Base-by-base conservation (phyloP, 2,329 filamentous ascomycete species). In the Hymenoscyphus repandus region DNA sequence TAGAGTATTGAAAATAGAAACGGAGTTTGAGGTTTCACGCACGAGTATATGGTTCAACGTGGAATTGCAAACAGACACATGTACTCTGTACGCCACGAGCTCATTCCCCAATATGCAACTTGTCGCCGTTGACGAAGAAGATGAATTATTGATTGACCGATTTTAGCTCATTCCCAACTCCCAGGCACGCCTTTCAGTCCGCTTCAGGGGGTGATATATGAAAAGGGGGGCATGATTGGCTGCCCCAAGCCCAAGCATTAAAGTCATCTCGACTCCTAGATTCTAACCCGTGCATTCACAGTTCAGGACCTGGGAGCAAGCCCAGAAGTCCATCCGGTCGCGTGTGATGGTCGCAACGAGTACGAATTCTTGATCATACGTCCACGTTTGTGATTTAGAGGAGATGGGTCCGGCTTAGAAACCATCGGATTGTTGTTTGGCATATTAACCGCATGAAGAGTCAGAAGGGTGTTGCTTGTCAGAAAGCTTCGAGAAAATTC, bases 401-500 rank as follows among this genome's bases (percentile, higher is more conserved):
- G 22, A 27, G 22, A 27, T 27, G 22, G 22, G 7, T 30, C 22
- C n/a, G 17, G 31, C 31, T 30, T 20, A 42, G 31, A 13, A 20
- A 30, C 17, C 31, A 22, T 7, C 22, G 17, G n/a, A 13, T 15
- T 6, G 20, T 6, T 15, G 12, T 13, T 6, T 36, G 42, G 22
- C 11, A 41, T 17, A 4, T 22, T 12, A 20, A 20, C 22, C 45
- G n/a, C 18, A 47, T 39, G 18, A 30, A 37, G 34, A 17, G 32
- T 42, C 20, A n/a, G 34, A 50, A 40, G 42, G 42, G 37, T 50
- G 20, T 45, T 50, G 42, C 48, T 45, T 50, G 48, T 15, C 9
- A 6, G 4, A 34, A n/a, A 32, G 31, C 46, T 43, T 48, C 46
- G 13, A 40, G 38, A 42, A 48, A 11, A 34, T 42, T 41, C 38